A percentile compares a stretch with the other conserved stretches of the same genome.
Conservation (phyloP, 2,329 filamentous ascomycete species). For the Hansfordia pulvinata region DNA sequence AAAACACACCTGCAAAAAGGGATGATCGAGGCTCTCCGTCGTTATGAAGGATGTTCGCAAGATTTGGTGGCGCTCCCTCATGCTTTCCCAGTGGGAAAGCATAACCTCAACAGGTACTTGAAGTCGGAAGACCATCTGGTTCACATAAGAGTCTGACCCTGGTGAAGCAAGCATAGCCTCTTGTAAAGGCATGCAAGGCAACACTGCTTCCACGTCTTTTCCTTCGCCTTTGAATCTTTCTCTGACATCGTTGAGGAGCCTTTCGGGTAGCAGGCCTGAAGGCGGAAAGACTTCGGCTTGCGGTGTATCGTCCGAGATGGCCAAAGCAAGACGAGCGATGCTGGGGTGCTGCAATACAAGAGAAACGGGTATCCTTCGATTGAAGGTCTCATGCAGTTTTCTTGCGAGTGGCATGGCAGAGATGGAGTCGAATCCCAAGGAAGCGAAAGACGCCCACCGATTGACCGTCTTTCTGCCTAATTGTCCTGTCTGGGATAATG, state of each 20-base stretch:
- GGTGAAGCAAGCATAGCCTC: slow-evolving; percentile 63
- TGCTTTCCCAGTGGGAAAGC: slow-evolving; percentile 43
- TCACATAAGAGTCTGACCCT: slow-evolving; percentile 45
- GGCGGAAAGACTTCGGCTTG: slow-evolving; percentile 1
- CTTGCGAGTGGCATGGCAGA: slow-evolving; percentile 61
- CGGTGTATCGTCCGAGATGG: slow-evolving; percentile 7
- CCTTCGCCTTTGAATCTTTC: slow-evolving; percentile 17
- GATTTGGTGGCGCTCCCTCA: slow-evolving; percentile 58
- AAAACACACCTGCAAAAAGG: slow-evolving; percentile 63
- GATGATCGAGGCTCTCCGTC: slow-evolving; percentile 43
- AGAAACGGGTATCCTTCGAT: slow-evolving; percentile 47
- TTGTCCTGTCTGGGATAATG: slow-evolving; percentile 36
- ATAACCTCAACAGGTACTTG: slow-evolving; percentile 34
- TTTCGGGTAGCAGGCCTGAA: slow-evolving; percentile 7
- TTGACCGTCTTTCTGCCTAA: slow-evolving; percentile 32
- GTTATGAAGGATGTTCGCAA: slow-evolving; percentile 63
- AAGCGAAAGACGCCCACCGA: slow-evolving; percentile 59
- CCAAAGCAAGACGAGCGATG: slow-evolving; percentile 43
- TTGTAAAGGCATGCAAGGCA: slow-evolving; percentile 79
- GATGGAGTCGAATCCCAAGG: slow-evolving; percentile 73
- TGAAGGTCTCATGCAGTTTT: slow-evolving; percentile 30
- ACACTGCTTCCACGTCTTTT: slow-evolving; percentile 34
- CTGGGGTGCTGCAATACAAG: slow-evolving; percentile 55
- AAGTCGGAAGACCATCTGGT: slow-evolving; percentile 54
- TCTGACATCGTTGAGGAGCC: slow-evolving; percentile 16